A percentile compares a stretch with the other conserved stretches of the same genome.
Conservation (phyloP, 495 filamentous ascomycete species). For the Chaetomium fimeti region DNA sequence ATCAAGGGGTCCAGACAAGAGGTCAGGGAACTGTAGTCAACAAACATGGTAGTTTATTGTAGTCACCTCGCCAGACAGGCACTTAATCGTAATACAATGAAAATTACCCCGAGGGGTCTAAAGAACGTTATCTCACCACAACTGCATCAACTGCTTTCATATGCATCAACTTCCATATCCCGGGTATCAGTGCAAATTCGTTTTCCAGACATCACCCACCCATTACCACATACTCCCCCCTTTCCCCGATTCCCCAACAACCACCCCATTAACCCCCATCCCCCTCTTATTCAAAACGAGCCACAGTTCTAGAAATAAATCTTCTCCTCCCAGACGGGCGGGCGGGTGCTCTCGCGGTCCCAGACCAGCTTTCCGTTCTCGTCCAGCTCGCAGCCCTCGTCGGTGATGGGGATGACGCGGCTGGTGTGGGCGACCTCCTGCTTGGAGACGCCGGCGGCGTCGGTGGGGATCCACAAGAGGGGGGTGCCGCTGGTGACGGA, state of each 20-base stretch:
- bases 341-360: conserved; percentile 67
- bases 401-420: conserved; percentile 73
- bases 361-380: conserved; percentile 77
- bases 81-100: neutral
- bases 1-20: too few relatives aligned
- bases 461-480: conserved; percentile 80
- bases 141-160: neutral
- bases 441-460: conserved; percentile 69
- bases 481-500: conserved; percentile 62
- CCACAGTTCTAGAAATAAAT: conserved; percentile 44
- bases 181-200: conserved; percentile 15
- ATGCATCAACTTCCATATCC: too few relatives aligned
- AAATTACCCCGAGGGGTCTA: neutral
- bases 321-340: conserved; percentile 80
- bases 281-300: too few relatives aligned
- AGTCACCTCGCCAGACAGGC: neutral
- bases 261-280: neutral
- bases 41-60: neutral
- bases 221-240: neutral
- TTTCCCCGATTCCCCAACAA: neutral
- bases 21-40: too few relatives aligned
- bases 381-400: conserved; percentile 77
- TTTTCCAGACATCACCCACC: neutral
- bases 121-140: neutral
- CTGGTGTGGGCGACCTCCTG: conserved; percentile 73